Percentiles rank a stretch among this genome's conserved stretches.
Evolutionary conservation across 331 rosid species (phyloP).

Genomic region (Dryas integrifolia): DNA sequence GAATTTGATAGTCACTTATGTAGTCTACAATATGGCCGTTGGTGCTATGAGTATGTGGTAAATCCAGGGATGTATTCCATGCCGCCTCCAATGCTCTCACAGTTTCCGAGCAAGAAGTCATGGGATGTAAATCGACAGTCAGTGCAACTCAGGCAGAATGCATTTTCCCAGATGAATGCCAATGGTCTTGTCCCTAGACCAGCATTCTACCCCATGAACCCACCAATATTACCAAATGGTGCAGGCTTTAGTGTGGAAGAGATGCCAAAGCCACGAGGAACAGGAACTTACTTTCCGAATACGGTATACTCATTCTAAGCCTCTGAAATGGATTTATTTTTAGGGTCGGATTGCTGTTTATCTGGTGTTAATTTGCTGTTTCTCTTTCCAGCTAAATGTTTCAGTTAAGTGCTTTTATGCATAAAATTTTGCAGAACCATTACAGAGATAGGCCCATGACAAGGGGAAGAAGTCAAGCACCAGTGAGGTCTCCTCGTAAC

Average conservation of each 20-base stretch:
- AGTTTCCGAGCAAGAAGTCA: slow-evolving; percentile 32
- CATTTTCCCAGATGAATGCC: slow-evolving; percentile 28
- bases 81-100: slow-evolving; percentile 27
- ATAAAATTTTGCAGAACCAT: slow-evolving; percentile 38
- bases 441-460: slow-evolving; percentile 40
- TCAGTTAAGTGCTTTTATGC: slow-evolving; percentile 16
- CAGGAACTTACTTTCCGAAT: slow-evolving; percentile 49
- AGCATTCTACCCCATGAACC: slow-evolving; percentile 30
- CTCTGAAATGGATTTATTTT: slow-evolving; percentile 7
- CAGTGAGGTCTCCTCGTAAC: slow-evolving; percentile 39
- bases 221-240: slow-evolving; percentile 36
- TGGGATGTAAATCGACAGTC: slow-evolving; percentile 40
- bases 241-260: slow-evolving; percentile 35
- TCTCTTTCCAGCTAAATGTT: slow-evolving; percentile 10
- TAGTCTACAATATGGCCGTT: slow-evolving; percentile 30
- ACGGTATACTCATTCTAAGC: slow-evolving; percentile 37
- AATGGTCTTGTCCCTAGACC: slow-evolving; percentile 34
- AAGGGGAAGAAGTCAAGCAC: slow-evolving; percentile 45
- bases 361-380: slow-evolving; percentile 10
- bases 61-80: slow-evolving; percentile 14
- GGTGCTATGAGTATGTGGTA: slow-evolving; percentile 29
- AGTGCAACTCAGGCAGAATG: slow-evolving; percentile 33
- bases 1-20: slow-evolving; percentile 29
- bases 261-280: slow-evolving; percentile 47
- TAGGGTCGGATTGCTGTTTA: neutral